Conservation (phyloP, 129 eudicot species). For the Apium graveolens region DNA sequence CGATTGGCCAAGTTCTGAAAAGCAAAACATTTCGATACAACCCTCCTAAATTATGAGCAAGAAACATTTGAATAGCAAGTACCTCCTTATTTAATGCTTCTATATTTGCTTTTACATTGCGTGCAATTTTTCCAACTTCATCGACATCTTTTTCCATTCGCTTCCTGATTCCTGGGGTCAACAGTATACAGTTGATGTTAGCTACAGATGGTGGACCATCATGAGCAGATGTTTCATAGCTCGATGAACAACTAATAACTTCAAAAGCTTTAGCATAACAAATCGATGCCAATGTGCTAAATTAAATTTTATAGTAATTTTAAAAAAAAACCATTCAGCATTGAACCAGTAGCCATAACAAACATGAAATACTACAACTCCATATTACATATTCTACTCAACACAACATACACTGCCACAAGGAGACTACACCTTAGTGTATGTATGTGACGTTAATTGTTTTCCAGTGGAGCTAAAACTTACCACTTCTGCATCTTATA, state of each 20-base stretch:
- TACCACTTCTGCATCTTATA: too few relatives aligned
- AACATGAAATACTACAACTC: background rate
- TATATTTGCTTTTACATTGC: constrained; percentile 61
- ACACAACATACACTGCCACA: background rate
- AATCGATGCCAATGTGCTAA: background rate
- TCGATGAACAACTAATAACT: background rate
- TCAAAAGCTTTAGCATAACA: background rate
- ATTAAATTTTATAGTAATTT: background rate
- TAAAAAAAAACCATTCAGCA: background rate
- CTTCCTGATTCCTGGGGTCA: constrained; percentile 73
- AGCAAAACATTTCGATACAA: background rate
- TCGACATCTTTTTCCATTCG: constrained; percentile 95
- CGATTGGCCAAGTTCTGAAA: constrained; percentile 67
- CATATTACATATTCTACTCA: too few relatives aligned
- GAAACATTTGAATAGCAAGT: constrained; percentile 12
- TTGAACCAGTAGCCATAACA: background rate
- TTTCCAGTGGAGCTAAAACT: background rate
- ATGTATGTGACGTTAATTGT: background rate
- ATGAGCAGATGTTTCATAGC: background rate
- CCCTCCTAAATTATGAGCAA: background rate
- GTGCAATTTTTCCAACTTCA: constrained; percentile 88
- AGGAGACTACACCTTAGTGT: background rate
- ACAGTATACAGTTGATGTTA: background rate
- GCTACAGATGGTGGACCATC: background rate
- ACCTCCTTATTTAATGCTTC: constrained; percentile 73